Base-by-base conservation (phyloP, 352 stramenopile species). In the Elongisporangium anandrum region DNA sequence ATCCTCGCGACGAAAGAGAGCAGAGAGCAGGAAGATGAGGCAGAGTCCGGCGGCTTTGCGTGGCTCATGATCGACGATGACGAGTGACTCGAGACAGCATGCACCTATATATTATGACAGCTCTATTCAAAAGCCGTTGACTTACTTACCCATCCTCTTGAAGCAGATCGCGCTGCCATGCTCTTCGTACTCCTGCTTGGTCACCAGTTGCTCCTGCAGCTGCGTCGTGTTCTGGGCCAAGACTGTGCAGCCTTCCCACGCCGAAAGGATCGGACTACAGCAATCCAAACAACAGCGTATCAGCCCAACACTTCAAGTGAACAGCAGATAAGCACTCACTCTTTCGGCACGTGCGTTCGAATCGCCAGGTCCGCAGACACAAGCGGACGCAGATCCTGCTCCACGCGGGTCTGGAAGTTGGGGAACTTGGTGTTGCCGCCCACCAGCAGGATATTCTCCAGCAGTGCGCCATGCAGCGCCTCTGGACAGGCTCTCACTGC, bases 351-450 rank as follows among this genome's bases (percentile, higher is more conserved):
- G 39, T 78, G 62, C 34, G 88, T 58, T 8, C 41, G 45, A 29
- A 91, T 72, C 2, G 69, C 68, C 39, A 73, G 90, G 19, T 91
- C 77, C 9, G 64, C 65, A 21, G 73, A 59, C 3, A 87, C 75
- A 12, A 94, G 60, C 13, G 85, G 67, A 13, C 81, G 74, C 23
- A 94, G 60, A 41, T 94, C 85, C 2, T 26, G 58, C 57, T 85
- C 66, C 0, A 98, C 66, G 7, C 91, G 75, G 29, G 85, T 72
- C 39, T 64, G 74, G 24, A 97, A 93, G 68, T 94, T 86, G 15
- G 66, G 74, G 59, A 98, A 88, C 56, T 94, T 93, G 38, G 86
- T 85, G 61, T 94, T 94, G 3, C 93, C 93, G 41, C 93, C 93
- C 2, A 94, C 80, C 8, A 98, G 59, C 45, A 94, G 53, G 24